Base-by-base conservation (phyloP, 1,284 basidiomycete genomes). In the Volvariella surrecta region DNA sequence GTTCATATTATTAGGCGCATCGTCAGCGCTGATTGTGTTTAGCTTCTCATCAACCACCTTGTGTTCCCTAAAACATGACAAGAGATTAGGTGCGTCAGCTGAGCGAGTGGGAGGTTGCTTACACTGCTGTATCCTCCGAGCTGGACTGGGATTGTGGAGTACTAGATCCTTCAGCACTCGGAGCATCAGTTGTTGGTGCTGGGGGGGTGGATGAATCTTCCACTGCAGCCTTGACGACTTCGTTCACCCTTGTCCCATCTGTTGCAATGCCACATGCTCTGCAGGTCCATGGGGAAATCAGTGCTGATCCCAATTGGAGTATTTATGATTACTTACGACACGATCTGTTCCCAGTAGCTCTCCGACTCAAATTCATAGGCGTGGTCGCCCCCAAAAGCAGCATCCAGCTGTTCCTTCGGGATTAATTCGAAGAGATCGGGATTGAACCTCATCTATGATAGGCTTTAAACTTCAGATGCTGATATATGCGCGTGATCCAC, bases 311-410 rank as follows among this genome's bases (percentile, higher is more conserved):
- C 32, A 6, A 20, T 13, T 22, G 8, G 4, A 9, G 32, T 17
- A 34, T 13, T 32, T 42, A 32, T 13, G 1, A 22, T 19, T 17
- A 68, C 74, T 49, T 61, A 87, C 82, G 73, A 63, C 35, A 84
- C 69, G 18, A 91, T 70, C 51, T 84, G 80, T 44, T 79, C 69
- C 89, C 89, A 93, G 59, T 92, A 94, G 35, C 65, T 73, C 32
- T 75, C 68, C 37, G 80, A 76, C 47, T 93, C 80, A 56, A 88
- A 94, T 54, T 87, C 71, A 54, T 78, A 92, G 48, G 80, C 71
- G 58, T 84, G 80, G 6, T 78, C 68, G 2, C 92, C 91, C 13
- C 89, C 89, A 53, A 90, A 89, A 53, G 89, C 84, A 1, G 76
- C 74, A 54, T 91, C 88, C 6, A 95, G 76, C 51, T 94, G 90